Percentiles rank a stretch among this genome's conserved stretches.
Conservation (phyloP, 208 protist genomes). For the Wallacemonas sp. region DNA sequence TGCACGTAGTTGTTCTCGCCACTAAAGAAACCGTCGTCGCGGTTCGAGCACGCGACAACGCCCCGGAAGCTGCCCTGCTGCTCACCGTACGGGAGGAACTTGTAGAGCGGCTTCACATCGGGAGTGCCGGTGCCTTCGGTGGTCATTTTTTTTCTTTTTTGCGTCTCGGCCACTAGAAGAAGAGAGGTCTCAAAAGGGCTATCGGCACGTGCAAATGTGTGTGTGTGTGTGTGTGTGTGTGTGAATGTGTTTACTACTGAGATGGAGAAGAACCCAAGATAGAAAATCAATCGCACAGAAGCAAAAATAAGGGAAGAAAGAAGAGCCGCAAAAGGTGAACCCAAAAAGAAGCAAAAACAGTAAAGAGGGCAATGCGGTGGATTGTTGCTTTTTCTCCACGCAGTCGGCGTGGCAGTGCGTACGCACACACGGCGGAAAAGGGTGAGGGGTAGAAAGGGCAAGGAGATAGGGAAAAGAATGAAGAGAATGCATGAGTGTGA, state of each 20-base stretch:
- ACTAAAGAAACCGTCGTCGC: conserved; percentile 83
- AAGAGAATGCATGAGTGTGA: conserved; percentile 12
- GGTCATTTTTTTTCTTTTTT: background rate
- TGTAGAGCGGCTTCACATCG: background rate
- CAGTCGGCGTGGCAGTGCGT: too few species aligned
- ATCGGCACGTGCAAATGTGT: too few species aligned
- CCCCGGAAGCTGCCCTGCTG: conserved; percentile 70
- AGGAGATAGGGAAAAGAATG: conserved; percentile 17
- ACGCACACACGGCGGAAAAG: too few species aligned
- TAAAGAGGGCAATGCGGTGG: background rate
- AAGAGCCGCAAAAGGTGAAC: background rate
- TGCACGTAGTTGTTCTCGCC: conserved; percentile 81
- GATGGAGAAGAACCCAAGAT: too few species aligned
- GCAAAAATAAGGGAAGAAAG: conserved; percentile 10
- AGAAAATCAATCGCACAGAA: too few species aligned
- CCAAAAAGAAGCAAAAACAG: conserved; percentile 22
- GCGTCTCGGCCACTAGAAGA: background rate
- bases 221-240: too few species aligned
- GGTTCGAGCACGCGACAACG: conserved; percentile 69
- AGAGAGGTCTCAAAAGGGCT: background rate
- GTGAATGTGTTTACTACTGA: too few species aligned
- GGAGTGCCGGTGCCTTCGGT: background rate
- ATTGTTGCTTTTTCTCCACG: too few species aligned
- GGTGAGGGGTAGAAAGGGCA: too few species aligned
- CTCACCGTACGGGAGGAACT: conserved; percentile 55